A percentile compares a stretch with the other conserved stretches of the same genome.
phyloP scores from a whole-genome alignment of 2,329 filamentous ascomycete genomes.

The Aspergillus udagawae region DNA sequence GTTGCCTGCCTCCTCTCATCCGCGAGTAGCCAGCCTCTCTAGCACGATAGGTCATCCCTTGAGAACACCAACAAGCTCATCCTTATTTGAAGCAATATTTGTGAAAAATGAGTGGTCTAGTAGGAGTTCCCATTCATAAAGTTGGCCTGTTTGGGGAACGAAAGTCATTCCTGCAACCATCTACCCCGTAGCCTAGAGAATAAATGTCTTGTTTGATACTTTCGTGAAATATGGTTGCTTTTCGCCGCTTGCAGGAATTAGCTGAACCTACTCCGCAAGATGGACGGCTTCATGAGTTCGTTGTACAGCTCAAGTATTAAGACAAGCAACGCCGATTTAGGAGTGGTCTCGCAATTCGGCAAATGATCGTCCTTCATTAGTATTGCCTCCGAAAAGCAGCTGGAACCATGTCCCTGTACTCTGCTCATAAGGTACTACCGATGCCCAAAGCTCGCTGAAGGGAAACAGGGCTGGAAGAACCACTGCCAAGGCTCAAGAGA shows the following conservation, averaged over 20 bases:
- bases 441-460: neutral
- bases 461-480: neutral
- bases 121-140: neutral
- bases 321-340: neutral
- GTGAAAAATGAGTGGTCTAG: neutral
- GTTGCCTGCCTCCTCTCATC: neutral
- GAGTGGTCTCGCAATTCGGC: no score
- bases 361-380: neutral
- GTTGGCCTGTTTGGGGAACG: neutral
- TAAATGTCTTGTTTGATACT: neutral
- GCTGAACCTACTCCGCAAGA: neutral
- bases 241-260: neutral
- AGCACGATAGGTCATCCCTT: neutral
- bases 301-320: no score
- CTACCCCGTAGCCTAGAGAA: neutral
- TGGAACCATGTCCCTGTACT: neutral
- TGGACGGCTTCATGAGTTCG: neutral
- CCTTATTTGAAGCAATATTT: neutral
- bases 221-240: neutral
- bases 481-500: neutral
- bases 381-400: neutral
- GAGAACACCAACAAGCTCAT: neutral
- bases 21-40: no score
- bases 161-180: neutral
- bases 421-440: no score